Evolutionary conservation across 2,329 filamentous ascomycete species (phyloP), one percentile per base, ranked within the genome.

Genomic region (Juglanconis oblonga): DNA sequence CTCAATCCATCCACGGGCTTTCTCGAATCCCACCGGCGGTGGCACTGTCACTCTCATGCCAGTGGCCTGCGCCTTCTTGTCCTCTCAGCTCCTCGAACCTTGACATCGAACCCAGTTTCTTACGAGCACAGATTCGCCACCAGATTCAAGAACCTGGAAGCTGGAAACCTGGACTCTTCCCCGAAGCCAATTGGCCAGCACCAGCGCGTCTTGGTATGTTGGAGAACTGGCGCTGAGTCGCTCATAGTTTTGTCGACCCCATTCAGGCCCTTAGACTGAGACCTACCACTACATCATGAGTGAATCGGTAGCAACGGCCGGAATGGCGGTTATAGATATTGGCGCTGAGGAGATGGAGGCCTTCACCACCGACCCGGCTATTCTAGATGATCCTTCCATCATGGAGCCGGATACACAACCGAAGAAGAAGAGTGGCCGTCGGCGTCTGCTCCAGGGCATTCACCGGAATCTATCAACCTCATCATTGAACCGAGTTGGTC

Each of bases 401-500:
- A n/a, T 62, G 61, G 67, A 67, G 49, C 62, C 63, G 11, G 73
- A 73, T 40, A 64, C 62, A 44, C 75, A 74, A 3, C 79, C 77
- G 32, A 91, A 88, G 73, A 78, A 84, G 59, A 92, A 87, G 71
- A 83, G 86, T 3, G 58, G 55, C 56, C 85, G 89, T 51, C 85
- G 87, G 67, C 85, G 87, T 61, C 74, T 96, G 38, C 78, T 96
- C 17, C 86, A 87, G 64, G 86, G 87, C 36, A 81, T 96, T 52
- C 88, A 94, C 64, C 87, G 91, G 60, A 94, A 96, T 69, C 88
- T 90, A 10, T 96, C 92, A 0, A 91, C 88, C 6, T 87, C 90
- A 1, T 90, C 89, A 14, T 76, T 96, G 54, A 79, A 83, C 45
- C 83, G 84, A 60, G 73, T 87, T 57, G 82, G 86, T 58, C 84